Evolutionary conservation across 2,329 filamentous ascomycete species (phyloP).

Genomic region (Eurotiales sp.): DNA sequence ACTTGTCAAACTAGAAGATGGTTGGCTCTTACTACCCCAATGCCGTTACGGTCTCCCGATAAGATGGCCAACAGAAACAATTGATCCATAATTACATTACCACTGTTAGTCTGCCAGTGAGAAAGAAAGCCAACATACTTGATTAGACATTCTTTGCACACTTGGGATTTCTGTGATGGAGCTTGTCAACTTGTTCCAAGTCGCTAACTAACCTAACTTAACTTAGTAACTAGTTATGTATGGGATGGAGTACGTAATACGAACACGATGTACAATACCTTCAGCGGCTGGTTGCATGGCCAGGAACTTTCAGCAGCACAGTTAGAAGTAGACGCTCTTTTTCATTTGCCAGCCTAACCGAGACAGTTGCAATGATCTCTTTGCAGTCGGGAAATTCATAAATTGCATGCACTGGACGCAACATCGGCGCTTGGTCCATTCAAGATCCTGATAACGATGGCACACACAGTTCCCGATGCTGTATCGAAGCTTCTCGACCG

Average conservation of each 20-base stretch:
- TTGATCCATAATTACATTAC: neutral
- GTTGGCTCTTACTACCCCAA: neutral
- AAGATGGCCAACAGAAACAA: neutral
- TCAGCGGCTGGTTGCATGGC: too few species aligned
- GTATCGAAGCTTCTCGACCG: neutral
- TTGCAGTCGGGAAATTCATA: too few species aligned
- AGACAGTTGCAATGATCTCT: too few species aligned
- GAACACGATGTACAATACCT: too few species aligned
- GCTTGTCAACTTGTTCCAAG: neutral
- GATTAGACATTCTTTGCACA: neutral
- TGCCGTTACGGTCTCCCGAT: neutral
- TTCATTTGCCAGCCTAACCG: neutral
- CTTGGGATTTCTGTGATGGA: too few species aligned
- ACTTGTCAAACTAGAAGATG: neutral
- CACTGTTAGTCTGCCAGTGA: constrained; percentile 7
- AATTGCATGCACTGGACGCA: neutral
- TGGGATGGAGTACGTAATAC: too few species aligned
- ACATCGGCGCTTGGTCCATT: neutral
- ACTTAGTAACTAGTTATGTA: too few species aligned
- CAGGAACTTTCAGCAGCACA: too few species aligned
- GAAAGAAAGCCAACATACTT: too few species aligned
- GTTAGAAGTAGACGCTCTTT: too few species aligned
- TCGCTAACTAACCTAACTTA: neutral
- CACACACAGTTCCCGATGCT: neutral
- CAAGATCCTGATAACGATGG: neutral